Percentiles rank a stretch among this genome's conserved stretches.
Evolutionary conservation across 768 basidiomycete genomes (phyloP).

Genomic region (Coprinopsis cinerea): DNA sequence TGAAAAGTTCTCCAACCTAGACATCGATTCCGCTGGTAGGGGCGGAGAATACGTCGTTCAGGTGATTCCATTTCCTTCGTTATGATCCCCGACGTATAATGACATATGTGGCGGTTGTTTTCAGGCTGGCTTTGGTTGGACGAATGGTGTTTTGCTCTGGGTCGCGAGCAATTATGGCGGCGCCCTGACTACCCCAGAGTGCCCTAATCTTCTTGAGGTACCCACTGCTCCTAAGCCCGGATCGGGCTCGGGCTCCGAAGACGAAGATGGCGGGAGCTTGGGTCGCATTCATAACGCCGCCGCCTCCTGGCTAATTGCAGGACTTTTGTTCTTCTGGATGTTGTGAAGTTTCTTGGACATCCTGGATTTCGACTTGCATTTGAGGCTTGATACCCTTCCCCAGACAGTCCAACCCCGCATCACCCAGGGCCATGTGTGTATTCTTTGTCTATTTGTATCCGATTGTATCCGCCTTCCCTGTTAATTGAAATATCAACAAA

Average conservation of each 20-base stretch:
- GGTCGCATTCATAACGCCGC: not conserved
- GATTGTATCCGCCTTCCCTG: too few relatives aligned
- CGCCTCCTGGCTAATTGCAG: too few relatives aligned
- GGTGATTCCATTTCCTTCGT: constrained; percentile 25
- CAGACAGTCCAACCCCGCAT: too few relatives aligned
- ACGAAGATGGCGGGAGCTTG: not conserved
- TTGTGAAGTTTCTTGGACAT: too few relatives aligned
- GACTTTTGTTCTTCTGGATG: too few relatives aligned
- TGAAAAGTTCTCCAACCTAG: constrained; percentile 77
- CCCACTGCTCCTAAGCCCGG: constrained; percentile 17
- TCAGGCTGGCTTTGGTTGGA: constrained; percentile 83
- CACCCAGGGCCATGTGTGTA: too few relatives aligned
- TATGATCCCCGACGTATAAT: not conserved
- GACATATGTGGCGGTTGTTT: not conserved
- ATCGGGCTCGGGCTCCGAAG: too few relatives aligned
- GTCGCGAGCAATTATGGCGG: constrained; percentile 61
- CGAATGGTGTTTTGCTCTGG: constrained; percentile 78
- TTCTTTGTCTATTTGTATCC: too few relatives aligned
- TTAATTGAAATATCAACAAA: too few relatives aligned
- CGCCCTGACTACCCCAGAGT: constrained; percentile 53
- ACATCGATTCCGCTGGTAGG: constrained; percentile 72
- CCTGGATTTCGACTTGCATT: too few relatives aligned
- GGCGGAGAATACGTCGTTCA: constrained; percentile 91
- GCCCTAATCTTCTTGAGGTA: constrained; percentile 40
- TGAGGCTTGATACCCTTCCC: too few relatives aligned